These are phyloP conservation scores for Ogataea zsoltii DNA, from an alignment of 805 yeast species.

Conservation along the genomic window DNA sequence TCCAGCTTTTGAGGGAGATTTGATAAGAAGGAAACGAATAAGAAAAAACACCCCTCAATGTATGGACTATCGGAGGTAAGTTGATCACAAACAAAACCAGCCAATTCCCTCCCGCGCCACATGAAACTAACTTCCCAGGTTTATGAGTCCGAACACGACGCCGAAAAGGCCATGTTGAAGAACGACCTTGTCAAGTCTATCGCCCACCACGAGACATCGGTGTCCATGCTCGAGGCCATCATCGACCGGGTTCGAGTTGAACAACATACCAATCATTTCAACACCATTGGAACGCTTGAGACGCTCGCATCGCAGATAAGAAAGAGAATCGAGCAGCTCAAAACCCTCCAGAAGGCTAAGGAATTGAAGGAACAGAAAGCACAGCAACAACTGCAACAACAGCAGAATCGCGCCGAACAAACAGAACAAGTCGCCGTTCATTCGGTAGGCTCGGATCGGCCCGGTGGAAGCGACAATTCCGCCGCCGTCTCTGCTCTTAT, in stretches of 20 bases:
- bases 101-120: background rate
- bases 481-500: conserved; percentile 6
- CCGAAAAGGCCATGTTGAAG: conserved; percentile 48
- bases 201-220: conserved; percentile 38
- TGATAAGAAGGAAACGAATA: no score
- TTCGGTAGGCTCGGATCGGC: no score
- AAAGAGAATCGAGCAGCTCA: conserved; percentile 26
- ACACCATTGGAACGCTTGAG: conserved; percentile 23
- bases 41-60: no score
- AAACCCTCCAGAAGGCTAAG: conserved; percentile 14
- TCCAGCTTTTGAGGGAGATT: no score
- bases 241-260: conserved; percentile 15
- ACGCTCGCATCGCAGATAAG: conserved; percentile 26
- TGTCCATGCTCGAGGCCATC: conserved; percentile 32
- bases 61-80: conserved; percentile 32
- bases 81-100: background rate
- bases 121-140: conserved; percentile 36
- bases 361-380: conserved; percentile 11
- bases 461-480: conserved; percentile 3
- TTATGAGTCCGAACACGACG: conserved; percentile 51
- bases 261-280: conserved; percentile 19
- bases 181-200: conserved; percentile 46
- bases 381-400: conserved; percentile 11
- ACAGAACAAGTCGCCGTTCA: conserved; percentile 1
- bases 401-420: conserved; percentile 4